phyloP scores from a whole-genome alignment of 2,329 filamentous ascomycete species.

The Zymoseptoria tritici region DNA sequence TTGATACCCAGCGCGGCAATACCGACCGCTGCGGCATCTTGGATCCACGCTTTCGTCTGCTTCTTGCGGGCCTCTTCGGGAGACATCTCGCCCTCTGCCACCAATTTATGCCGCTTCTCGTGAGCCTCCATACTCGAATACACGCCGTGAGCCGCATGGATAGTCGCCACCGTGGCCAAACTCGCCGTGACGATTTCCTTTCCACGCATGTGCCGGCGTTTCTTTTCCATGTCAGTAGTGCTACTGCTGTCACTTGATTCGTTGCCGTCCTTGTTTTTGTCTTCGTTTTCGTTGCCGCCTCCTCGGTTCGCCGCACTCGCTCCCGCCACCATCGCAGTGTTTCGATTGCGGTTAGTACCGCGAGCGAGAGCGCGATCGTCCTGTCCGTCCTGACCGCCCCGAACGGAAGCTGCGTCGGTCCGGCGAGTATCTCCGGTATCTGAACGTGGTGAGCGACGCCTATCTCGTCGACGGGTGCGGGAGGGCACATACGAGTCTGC shows the following conservation, averaged over 20 bases:
- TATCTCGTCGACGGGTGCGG: constrained; percentile 37
- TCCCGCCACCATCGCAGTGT: constrained; percentile 33
- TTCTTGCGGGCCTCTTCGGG: constrained; percentile 55
- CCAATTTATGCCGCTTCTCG: constrained; percentile 51
- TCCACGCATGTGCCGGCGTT: constrained; percentile 56
- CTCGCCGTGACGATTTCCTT: constrained; percentile 60
- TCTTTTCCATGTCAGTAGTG: constrained; percentile 51
- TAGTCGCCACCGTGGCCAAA: constrained; percentile 60
- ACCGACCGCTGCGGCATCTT: constrained; percentile 59
- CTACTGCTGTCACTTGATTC: constrained; percentile 29
- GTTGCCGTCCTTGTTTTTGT: constrained; percentile 9
- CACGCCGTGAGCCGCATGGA: constrained; percentile 60
- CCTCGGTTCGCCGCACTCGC: constrained; percentile 21
- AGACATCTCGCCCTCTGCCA: constrained; percentile 57
- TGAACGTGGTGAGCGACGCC: constrained; percentile 33
- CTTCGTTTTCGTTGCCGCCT: constrained; percentile 2
- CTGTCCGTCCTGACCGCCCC: constrained; percentile 21
- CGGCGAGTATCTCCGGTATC: constrained; percentile 32
- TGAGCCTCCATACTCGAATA: constrained; percentile 58
- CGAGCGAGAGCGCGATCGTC: constrained; percentile 30
- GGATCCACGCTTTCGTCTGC: constrained; percentile 55
- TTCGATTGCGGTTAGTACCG: constrained; percentile 37
- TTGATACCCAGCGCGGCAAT: constrained; percentile 63
- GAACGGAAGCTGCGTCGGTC: constrained; percentile 26
- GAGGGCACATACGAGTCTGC: constrained; percentile 47